These are phyloP conservation scores for Sporothrix luriei DNA, from an alignment of 2,329 filamentous ascomycete genomes.

Conservation along the genomic window DNA sequence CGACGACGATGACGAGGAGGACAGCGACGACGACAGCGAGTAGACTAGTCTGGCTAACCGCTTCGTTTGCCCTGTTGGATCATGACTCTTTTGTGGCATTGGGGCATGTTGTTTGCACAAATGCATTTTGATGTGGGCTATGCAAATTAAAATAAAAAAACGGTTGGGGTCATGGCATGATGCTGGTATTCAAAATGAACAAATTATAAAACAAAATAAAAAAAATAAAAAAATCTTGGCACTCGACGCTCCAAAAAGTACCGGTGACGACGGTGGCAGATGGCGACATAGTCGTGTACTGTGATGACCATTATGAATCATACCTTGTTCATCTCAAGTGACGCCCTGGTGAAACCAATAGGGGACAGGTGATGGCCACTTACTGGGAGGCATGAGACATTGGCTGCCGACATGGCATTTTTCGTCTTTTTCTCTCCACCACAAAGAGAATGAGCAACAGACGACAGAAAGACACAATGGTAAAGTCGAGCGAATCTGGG, in stretches of 20 bases:
- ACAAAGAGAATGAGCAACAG: background rate
- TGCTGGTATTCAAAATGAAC: background rate
- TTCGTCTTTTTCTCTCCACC: background rate
- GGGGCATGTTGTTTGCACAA: background rate
- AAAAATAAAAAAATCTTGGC: background rate
- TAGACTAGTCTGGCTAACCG: background rate
- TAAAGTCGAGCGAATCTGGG: background rate
- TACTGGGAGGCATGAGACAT: background rate
- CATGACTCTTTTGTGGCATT: background rate
- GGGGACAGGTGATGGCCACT: background rate
- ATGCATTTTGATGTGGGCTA: conserved; percentile 11
- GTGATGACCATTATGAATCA: background rate
- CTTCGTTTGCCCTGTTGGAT: conserved; percentile 9
- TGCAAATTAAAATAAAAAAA: conserved; percentile 14
- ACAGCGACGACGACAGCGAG: conserved; percentile 44
- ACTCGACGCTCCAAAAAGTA: background rate
- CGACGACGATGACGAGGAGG: conserved; percentile 42
- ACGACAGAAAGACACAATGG: background rate
- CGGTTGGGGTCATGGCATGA: conserved; percentile 17
- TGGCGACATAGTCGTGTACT: background rate
- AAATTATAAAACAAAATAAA: conserved; percentile 1
- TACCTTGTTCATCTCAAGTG: background rate
- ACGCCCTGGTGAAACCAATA: background rate
- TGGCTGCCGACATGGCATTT: background rate
- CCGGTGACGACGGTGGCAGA: background rate